Conservation (phyloP, 768 basidiomycete genomes). For the Phylloporus scabripes region DNA sequence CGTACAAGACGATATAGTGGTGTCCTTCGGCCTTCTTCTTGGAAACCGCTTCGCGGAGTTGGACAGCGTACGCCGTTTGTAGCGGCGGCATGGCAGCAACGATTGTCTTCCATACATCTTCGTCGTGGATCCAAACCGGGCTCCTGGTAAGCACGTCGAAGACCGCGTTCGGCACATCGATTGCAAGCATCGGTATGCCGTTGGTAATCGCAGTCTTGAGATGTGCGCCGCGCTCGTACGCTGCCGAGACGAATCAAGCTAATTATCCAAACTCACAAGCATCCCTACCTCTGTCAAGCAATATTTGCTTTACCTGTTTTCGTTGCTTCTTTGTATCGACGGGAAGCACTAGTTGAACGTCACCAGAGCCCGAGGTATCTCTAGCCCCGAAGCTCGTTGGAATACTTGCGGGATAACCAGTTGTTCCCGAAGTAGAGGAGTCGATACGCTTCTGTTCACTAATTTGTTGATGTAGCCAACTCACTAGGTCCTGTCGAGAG, state of each 20-base stretch:
- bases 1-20: conserved; percentile 56
- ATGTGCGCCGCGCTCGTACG: conserved; percentile 55
- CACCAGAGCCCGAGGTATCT: conserved; percentile 33
- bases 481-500: conserved; percentile 62
- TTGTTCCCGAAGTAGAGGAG: conserved; percentile 54
- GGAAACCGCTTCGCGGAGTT: conserved; percentile 60
- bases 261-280: background rate
- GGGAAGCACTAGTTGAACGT: conserved; percentile 63
- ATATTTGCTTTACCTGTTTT: conserved; percentile 64
- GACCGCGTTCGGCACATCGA: conserved; percentile 56
- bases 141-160: conserved; percentile 60
- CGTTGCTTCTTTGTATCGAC: conserved; percentile 69
- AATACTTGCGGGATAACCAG: conserved; percentile 37
- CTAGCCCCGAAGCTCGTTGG: conserved; percentile 31
- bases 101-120: conserved; percentile 67
- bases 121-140: conserved; percentile 64
- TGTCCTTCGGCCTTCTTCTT: conserved; percentile 62
- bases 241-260: conserved; percentile 29
- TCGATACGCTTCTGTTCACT: conserved; percentile 77
- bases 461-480: conserved; percentile 72
- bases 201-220: conserved; percentile 55
- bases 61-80: conserved; percentile 56
- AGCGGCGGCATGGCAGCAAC: conserved; percentile 49
- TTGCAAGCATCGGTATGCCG: conserved; percentile 62
- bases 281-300: conserved; percentile 56